phyloP scores from a whole-genome alignment of 2,329 filamentous ascomycete species.

The Ceratocystis ficicola region DNA sequence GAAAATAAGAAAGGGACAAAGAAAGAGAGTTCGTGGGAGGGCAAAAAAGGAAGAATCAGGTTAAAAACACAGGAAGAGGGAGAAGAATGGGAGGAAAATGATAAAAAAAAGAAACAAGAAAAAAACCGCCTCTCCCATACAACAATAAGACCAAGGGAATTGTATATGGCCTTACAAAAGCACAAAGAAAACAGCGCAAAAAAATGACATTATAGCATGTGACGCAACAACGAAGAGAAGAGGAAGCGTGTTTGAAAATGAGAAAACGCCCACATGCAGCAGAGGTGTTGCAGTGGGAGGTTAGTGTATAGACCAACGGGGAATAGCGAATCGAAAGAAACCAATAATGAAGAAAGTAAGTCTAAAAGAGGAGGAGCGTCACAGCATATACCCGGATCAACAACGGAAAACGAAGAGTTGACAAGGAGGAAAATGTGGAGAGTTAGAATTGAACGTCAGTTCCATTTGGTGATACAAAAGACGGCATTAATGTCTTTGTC shows the following conservation, averaged over 20 bases:
- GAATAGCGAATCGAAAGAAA: slow-evolving; percentile 8
- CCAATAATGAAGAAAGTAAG: slow-evolving; percentile 7
- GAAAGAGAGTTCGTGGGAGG: too few species aligned
- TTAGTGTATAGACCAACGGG: neutral
- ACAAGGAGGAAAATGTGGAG: neutral
- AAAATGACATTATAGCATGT: neutral
- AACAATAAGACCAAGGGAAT: neutral
- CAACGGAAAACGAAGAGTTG: neutral
- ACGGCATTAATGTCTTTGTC: neutral
- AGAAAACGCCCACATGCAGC: neutral
- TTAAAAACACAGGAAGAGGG: neutral
- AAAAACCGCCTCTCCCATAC: neutral
- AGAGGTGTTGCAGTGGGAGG: neutral
- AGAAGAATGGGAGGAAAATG: neutral
- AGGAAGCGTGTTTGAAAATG: neutral
- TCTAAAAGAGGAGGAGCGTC: slow-evolving; percentile 6
- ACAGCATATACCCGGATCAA: slow-evolving; percentile 1
- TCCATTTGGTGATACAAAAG: slow-evolving; percentile 1
- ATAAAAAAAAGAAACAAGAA: neutral
- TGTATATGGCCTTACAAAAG: neutral
- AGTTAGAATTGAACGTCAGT: neutral
- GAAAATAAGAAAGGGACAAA: neutral
- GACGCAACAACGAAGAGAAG: slow-evolving; percentile 10
- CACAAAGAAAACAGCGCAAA: neutral
- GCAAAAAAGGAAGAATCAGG: neutral